Percentiles rank a stretch among this genome's conserved stretches.
phyloP scores from a whole-genome alignment of 2,329 filamentous ascomycete species.

The Talaromyces atroroseus region DNA sequence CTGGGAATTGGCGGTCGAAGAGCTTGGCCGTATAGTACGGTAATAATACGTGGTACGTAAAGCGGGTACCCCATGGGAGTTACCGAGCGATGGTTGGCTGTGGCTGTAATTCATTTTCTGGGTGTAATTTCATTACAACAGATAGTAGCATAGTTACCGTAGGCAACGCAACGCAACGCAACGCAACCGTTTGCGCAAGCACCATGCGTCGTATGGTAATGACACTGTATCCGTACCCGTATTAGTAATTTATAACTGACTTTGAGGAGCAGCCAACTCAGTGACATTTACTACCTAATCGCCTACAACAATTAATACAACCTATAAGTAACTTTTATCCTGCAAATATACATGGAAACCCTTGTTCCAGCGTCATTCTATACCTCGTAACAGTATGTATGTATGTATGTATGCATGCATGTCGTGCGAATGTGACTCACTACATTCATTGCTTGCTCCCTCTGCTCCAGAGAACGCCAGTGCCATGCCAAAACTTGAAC shows the following conservation, averaged over 20 bases:
- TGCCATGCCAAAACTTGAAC: constrained; percentile 15
- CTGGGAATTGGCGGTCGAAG: constrained; percentile 5
- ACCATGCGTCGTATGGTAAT: not conserved
- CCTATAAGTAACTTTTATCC: not conserved
- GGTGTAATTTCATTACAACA: not conserved
- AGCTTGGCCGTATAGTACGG: not conserved
- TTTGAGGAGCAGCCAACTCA: not conserved
- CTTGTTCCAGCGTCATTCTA: not conserved
- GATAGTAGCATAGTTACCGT: not conserved
- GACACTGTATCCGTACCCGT: not conserved
- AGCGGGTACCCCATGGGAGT: not conserved
- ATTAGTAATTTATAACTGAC: not conserved
- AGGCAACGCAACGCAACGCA: not conserved
- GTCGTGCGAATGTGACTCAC: not conserved
- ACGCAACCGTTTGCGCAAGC: not conserved
- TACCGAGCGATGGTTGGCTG: not conserved
- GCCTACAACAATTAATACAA: not conserved
- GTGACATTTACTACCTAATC: not conserved
- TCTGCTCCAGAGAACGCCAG: constrained; percentile 13
- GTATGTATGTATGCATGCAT: too few species aligned
- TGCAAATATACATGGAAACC: not conserved
- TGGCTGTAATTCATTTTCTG: not conserved
- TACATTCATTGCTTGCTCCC: not conserved
- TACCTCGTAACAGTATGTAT: not conserved
- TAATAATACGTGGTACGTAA: not conserved